Base-by-base conservation (phyloP, 2,329 filamentous ascomycete genomes). In the Shiraia bambusicola region DNA sequence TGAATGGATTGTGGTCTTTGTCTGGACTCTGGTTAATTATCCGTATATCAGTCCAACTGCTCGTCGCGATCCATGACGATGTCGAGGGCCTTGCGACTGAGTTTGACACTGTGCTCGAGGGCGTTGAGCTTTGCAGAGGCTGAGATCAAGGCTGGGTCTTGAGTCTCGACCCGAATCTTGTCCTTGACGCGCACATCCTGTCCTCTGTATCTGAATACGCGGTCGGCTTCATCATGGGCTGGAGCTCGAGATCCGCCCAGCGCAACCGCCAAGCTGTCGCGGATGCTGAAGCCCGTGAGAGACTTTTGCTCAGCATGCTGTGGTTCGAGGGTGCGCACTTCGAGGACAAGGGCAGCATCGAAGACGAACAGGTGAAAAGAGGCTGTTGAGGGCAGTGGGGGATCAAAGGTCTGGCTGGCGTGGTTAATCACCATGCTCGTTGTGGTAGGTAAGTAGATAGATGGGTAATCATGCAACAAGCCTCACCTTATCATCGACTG, bases 111-210 rank as follows among this genome's bases (percentile, higher is more conserved):
- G 57, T 90, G 81, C 49, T 86, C 84, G 42, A 96, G 71, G 4
- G 87, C 89, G 22, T 79, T 82, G 54, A 96, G 73, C 70, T 96
- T 96, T 4, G 89, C 86, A 66, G 88, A 85, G 25, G 93, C 76
- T 26, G 87, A 86, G 65, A 96, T 83, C 51, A 96, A 66, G 56
- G 83, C 91, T 1, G 92, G 92, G 66, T 97, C 91, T 40, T 90
- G 88, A 58, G 83, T 92, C 68, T 95, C 91, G 2, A 96, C 85
- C 28, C 87, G 79, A 4, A 95, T 81, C 72, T 96, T 96, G 66
- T 96, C 92, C 54, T 85, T 83, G 32, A 97, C 92, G 50, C 82
- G 85, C 2, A 96, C 90, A 47, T 93, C 83, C 41, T 82, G 77
- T 4, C 80, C 79, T 11, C 72, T 59, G 69, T 79, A 96, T 3